Percentiles rank a stretch among this genome's conserved stretches.
Conservation (phyloP, 306 rosid species). For the Vigna nakashimae region DNA sequence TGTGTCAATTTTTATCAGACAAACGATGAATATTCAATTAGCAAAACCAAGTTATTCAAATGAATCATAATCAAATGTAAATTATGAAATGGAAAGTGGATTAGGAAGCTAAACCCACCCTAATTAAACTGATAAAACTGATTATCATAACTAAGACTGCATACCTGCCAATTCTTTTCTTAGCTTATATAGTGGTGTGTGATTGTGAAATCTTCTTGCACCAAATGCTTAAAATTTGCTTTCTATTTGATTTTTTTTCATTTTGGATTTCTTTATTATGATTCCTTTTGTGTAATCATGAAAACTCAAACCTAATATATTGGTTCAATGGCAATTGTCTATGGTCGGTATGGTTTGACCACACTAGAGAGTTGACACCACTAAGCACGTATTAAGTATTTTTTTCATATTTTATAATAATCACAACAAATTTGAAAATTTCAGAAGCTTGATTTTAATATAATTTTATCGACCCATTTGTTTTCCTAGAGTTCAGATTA, state of each 20-base stretch:
- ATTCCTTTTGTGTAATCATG: conserved; percentile 24
- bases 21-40: conserved; percentile 25
- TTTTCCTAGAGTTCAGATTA: too few species aligned
- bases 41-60: conserved; percentile 34
- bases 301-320: conserved; percentile 17
- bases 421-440: not conserved
- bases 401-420: not conserved
- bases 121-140: conserved; percentile 36
- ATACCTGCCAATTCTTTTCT: conserved; percentile 14
- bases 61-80: conserved; percentile 6
- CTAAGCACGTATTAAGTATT: not conserved
- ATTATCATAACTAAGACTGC: conserved; percentile 38
- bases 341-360: conserved; percentile 21
- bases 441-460: not conserved
- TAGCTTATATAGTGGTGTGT: conserved; percentile 17
- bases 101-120: conserved; percentile 39
- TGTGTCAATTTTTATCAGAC: not conserved
- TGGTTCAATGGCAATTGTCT: conserved; percentile 26
- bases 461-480: too few species aligned
- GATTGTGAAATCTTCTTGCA: conserved; percentile 43
- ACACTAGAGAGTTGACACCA: conserved; percentile 36
- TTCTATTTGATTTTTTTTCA: conserved; percentile 1
- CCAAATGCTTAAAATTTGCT: conserved; percentile 7
- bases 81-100: conserved; percentile 15
- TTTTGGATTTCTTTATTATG: not conserved